Base-by-base conservation (phyloP, 768 basidiomycete genomes). In the Russula vinacea region DNA sequence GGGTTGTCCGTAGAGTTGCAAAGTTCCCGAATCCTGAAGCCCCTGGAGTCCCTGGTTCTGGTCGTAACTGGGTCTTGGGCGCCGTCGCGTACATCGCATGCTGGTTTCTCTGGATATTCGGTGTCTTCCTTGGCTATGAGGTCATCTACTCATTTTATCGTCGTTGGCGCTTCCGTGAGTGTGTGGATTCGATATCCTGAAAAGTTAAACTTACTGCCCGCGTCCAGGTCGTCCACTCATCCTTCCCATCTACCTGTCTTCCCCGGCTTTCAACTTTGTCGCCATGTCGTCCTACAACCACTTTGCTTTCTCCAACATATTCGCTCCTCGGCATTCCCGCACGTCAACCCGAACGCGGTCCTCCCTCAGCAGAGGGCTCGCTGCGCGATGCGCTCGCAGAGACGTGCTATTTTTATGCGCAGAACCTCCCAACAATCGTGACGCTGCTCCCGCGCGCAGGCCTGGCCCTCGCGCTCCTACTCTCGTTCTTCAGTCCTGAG, bases 361-460 rank as follows among this genome's bases (percentile, higher is more conserved):
- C 60, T 69, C 32, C 68, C 56, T 67, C 62, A 2, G 58, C 54
- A 1, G 68, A 69, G 51, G 65, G 68, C 44, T 71, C 64, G 56
- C 63, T 80, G 62, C 78, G 78, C 52, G 81, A 85, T 65, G 81
- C 81, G 61, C 76, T 94, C 50, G 89, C 93, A n/a, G 93, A 96
- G 76, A 87, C 87, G 16, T 90, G 83, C 72, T 90, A 85, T 78
- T 85, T 84, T 71, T 89, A 90, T 68, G 85, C 92, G 1, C 94
- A 96, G 77, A 92, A 94, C 71, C 73, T 88, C 40, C 88, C 93
- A 5, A 91, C 89, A 0, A 84, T 94, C 47, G 81, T 84, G 10
- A 80, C 92, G n/a, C 81, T 94, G 47, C 77, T 96, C 22, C 94
- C 94, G 29, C 84, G 94, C 64, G 91, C 91, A 35, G 92, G 85